phyloP scores from a whole-genome alignment of 768 basidiomycete genomes.

The Exidia glandulosa region DNA sequence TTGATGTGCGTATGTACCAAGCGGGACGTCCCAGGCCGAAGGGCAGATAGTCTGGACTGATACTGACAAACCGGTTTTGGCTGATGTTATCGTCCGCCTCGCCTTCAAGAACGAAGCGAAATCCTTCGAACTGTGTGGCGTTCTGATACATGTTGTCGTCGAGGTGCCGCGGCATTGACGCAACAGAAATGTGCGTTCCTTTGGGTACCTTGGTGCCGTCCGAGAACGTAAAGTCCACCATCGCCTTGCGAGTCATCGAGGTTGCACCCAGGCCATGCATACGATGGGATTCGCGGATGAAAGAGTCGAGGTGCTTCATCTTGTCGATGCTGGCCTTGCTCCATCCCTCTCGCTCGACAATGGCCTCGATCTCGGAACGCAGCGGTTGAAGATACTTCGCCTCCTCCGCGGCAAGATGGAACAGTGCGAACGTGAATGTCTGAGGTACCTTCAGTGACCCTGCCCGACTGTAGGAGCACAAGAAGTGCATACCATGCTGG shows the following conservation, averaged over 20 bases:
- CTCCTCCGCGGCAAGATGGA: conserved; percentile 23
- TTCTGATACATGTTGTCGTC: conserved; percentile 2
- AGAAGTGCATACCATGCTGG: conserved; percentile 11
- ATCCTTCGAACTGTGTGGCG: conserved; percentile 1
- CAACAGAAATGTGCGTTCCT: conserved; percentile 12
- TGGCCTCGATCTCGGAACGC: conserved; percentile 27
- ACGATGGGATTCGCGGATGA: conserved; percentile 21
- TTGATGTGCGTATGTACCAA: neutral
- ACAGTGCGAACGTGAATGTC: conserved; percentile 25
- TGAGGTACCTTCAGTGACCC: neutral
- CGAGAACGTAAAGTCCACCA: conserved; percentile 23
- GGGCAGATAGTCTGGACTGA: conserved; percentile 20
- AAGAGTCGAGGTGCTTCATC: conserved; percentile 26
- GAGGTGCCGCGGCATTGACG: neutral
- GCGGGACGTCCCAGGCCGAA: conserved; percentile 32
- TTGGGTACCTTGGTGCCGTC: conserved; percentile 20
- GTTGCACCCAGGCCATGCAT: conserved; percentile 17
- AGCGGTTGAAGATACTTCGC: conserved; percentile 24
- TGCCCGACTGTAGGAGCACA: conserved; percentile 9
- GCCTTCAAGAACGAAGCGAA: conserved; percentile 4
- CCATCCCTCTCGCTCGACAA: conserved; percentile 15
- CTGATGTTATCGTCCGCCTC: conserved; percentile 20
- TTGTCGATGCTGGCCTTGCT: conserved; percentile 18
- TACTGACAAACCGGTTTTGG: conserved; percentile 27
- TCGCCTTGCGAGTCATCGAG: conserved; percentile 16